Conservation (phyloP, 169 alveolate species). For the Eimeria tenella region DNA sequence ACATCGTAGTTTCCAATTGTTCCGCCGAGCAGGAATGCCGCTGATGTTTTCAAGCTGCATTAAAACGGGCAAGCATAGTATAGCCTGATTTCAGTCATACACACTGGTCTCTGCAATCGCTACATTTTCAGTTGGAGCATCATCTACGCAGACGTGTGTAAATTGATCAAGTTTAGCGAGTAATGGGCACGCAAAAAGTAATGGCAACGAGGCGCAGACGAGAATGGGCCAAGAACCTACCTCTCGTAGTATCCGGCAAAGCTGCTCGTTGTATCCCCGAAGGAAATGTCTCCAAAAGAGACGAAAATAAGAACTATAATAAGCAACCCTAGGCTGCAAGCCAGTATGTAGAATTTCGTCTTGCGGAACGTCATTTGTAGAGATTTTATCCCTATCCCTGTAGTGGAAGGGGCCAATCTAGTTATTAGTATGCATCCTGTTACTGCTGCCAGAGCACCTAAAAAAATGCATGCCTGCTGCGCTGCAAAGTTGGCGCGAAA, state of each 20-base stretch:
- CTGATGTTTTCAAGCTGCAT: conserved; percentile 62
- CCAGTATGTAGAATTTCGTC: conserved; percentile 21
- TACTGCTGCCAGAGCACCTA: conserved; percentile 19
- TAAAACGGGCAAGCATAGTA: not conserved
- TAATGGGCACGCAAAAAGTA: too few relatives aligned
- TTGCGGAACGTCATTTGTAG: conserved; percentile 50
- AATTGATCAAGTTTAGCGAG: too few relatives aligned
- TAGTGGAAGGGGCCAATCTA: conserved; percentile 35
- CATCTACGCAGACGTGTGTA: too few relatives aligned
- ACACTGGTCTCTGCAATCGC: not conserved
- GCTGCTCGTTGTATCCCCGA: conserved; percentile 31
- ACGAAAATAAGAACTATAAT: conserved; percentile 52
- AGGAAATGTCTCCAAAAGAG: conserved; percentile 44
- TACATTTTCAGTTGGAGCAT: not conserved
- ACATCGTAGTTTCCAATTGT: conserved; percentile 58
- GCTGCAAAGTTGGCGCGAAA: conserved; percentile 23
- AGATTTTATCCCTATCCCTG: conserved; percentile 51
- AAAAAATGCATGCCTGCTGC: conserved; percentile 2
- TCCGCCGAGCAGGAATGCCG: conserved; percentile 68
- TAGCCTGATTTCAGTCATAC: not conserved
- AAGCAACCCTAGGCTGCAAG: conserved; percentile 51
- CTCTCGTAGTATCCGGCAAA: conserved; percentile 69
- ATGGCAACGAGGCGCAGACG: too few relatives aligned
- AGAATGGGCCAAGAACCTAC: not conserved
- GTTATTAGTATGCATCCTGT: conserved; percentile 43